phyloP scores from a whole-genome alignment of 129 eudicot species.

The Pulicaria dysenterica region DNA sequence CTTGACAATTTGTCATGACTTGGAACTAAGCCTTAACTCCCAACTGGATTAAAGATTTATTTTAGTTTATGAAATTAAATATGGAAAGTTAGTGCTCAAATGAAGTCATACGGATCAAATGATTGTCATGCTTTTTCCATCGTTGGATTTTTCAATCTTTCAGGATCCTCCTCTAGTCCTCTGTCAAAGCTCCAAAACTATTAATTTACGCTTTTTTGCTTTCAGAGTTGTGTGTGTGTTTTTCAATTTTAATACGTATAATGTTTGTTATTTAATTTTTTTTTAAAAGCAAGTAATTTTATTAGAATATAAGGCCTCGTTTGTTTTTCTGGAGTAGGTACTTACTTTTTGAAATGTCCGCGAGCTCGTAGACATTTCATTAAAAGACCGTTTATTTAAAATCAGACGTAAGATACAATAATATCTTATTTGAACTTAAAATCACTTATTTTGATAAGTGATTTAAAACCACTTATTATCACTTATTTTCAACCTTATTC shows the following conservation, averaged over 20 bases:
- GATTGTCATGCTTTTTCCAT: conserved; percentile 55
- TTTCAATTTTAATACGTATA: neutral
- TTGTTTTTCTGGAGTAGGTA: too few species aligned
- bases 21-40: conserved; percentile 38
- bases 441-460: too few species aligned
- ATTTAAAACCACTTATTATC: too few species aligned
- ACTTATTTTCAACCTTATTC: too few species aligned
- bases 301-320: too few species aligned
- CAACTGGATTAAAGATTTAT: conserved; percentile 29
- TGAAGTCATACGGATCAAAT: conserved; percentile 45
- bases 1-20: conserved; percentile 35
- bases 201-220: conserved; percentile 1
- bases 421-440: too few species aligned
- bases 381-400: too few species aligned
- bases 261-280: neutral
- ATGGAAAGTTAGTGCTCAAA: conserved; percentile 32
- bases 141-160: conserved; percentile 41
- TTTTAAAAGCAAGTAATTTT: too few species aligned
- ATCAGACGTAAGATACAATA: too few species aligned
- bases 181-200: conserved; percentile 3
- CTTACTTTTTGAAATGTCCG: too few species aligned
- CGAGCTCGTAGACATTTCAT: too few species aligned
- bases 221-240: conserved; percentile 7
- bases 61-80: conserved; percentile 20
- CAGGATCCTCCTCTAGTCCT: conserved; percentile 24